Base-by-base conservation (phyloP, 148 eudicot species). In the Rhododendron griersonianum region DNA sequence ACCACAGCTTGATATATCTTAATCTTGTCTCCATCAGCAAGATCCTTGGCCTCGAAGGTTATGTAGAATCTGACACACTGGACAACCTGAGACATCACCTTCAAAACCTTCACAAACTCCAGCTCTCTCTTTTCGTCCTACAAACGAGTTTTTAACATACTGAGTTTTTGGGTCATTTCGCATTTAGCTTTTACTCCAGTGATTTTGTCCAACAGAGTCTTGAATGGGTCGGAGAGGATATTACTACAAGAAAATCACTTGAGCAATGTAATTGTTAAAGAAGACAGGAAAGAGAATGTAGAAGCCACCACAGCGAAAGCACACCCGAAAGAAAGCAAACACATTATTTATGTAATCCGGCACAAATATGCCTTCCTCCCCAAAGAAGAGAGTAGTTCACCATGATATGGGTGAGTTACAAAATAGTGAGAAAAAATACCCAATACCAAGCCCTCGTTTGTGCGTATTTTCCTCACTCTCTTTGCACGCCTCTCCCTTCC, bases 21-120 rank as follows among this genome's bases (percentile, higher is more conserved):
- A 73, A 73, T 73, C 37, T 73, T 14, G 19, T 33, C 77, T 73
- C 37, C 77, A 73, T 73, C 41, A 14, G 78, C 44, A 73, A 73
- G 44, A 30, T 73, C 77, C 77, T 73, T 73, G 78, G 78, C 78
- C 39, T 73, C 41, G 2, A 73, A 73, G 21, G 78, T 73, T 14
- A 73, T 73, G 33, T 33, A 73, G 39, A 73, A 73, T 16, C 6
- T 73, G 78, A 33, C 1, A 0, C 9, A 2, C 0, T 0, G 1
- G 21, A 35, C 2, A 73, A 6, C 41, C 41, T 73, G 44, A 73
- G 19, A 19, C 78, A n/a, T 73, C 39, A 35, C 78, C 78, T 28
- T 73, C 78, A 73, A 73, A 73, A 73, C 78, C 78, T 73, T 73
- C 44, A 73, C 78, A 73, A 73, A 33, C 78, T 73, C 44, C 78